phyloP scores from a whole-genome alignment of 2,329 filamentous ascomycete genomes.

The Xylaria sp. region DNA sequence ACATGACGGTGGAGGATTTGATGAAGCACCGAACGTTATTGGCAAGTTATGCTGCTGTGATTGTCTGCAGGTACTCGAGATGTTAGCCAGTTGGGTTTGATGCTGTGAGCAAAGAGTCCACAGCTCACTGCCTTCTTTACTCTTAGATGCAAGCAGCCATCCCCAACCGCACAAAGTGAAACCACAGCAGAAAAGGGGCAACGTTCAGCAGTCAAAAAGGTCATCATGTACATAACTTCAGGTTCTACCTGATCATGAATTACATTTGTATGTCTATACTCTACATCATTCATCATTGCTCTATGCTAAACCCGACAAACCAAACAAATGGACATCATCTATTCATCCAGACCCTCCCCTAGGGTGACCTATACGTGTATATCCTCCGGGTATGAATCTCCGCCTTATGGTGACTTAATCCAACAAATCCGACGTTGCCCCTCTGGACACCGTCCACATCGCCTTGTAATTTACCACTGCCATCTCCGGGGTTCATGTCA shows the following conservation, averaged over 20 bases:
- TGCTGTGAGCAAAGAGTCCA: neutral
- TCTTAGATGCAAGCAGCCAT: neutral
- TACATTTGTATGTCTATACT: neutral
- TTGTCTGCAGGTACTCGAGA: neutral
- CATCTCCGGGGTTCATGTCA: slow-evolving; percentile 1
- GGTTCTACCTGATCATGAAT: neutral
- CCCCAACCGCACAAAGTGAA: neutral
- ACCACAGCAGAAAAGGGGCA: neutral
- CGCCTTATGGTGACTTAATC: slow-evolving; percentile 1
- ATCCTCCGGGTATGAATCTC: neutral
- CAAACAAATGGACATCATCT: neutral
- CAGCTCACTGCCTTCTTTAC: neutral
- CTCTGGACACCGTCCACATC: neutral
- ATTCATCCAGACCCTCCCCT: neutral
- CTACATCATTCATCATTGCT: neutral
- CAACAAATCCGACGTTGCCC: slow-evolving; percentile 1
- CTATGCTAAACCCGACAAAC: neutral
- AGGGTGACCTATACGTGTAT: slow-evolving; percentile 2
- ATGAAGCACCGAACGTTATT: neutral
- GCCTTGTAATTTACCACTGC: neutral
- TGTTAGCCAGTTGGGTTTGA: neutral
- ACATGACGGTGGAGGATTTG: neutral
- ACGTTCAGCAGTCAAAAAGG: neutral
- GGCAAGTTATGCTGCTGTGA: neutral
- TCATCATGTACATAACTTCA: neutral